These are phyloP conservation scores for Purshia tridentata DNA, from an alignment of 306 rosid species.

Conservation along the genomic window DNA sequence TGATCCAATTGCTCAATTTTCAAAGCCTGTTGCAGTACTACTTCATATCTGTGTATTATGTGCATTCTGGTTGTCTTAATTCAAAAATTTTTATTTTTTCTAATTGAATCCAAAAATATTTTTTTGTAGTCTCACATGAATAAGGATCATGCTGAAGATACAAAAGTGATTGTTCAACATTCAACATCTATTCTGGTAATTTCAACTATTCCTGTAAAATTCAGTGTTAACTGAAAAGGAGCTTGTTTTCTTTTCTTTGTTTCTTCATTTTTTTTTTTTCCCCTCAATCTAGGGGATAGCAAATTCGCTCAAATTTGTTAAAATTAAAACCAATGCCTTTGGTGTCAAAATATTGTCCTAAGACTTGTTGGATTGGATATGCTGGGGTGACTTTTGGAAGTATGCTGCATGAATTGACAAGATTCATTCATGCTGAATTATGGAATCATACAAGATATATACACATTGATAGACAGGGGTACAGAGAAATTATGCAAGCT, in stretches of 20 bases:
- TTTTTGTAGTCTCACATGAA: conserved; percentile 88
- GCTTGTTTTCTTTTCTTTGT: conserved; percentile 8
- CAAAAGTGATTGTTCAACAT: conserved; percentile 80
- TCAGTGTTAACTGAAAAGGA: conserved; percentile 11
- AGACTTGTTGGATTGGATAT: conserved; percentile 9
- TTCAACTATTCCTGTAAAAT: not conserved
- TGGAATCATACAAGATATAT: not conserved
- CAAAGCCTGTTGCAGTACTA: conserved; percentile 88
- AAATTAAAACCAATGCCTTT: not conserved
- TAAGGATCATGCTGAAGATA: conserved; percentile 91
- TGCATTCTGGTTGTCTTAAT: conserved; percentile 23
- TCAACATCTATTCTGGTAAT: conserved; percentile 83
- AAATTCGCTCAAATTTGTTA: not conserved
- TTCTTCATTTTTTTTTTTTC: not conserved
- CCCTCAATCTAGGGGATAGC: not conserved
- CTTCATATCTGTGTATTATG: conserved; percentile 18
- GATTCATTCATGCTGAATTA: not conserved
- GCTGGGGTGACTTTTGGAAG: not conserved
- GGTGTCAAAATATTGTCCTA: conserved; percentile 9
- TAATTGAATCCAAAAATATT: conserved; percentile 18
- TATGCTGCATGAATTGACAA: not conserved
- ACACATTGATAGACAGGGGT: not conserved
- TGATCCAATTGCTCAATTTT: conserved; percentile 90
- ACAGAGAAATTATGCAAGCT: conserved; percentile 12
- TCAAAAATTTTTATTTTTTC: conserved; percentile 1